Evolutionary conservation across 208 protist species (phyloP).

Genomic region (Angomonas ambiguus): DNA sequence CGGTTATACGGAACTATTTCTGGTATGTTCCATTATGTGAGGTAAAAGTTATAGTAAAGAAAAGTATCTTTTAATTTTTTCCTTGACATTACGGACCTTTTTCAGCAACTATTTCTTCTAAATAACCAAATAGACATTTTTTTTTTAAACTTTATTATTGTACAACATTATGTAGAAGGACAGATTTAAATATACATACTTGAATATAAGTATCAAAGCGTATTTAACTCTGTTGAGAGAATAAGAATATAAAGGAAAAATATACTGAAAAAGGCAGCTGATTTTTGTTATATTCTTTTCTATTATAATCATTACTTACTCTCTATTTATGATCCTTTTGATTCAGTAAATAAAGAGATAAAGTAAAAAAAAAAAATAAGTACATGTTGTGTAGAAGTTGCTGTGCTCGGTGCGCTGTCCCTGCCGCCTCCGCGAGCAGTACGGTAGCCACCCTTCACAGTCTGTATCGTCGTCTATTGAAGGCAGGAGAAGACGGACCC

Average conservation of each 20-base stretch:
- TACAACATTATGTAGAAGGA: constrained; percentile 1
- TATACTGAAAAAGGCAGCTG: too few species aligned
- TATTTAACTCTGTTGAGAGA: too few species aligned
- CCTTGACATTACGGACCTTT: too few species aligned
- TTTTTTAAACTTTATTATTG: constrained; percentile 7
- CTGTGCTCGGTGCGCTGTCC: neutral
- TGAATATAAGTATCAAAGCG: neutral
- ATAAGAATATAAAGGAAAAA: too few species aligned
- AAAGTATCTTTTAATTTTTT: neutral
- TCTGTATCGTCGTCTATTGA: constrained; percentile 69
- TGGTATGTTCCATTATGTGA: neutral
- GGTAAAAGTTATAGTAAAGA: constrained; percentile 10
- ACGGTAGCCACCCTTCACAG: constrained; percentile 26
- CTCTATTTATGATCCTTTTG: too few species aligned
- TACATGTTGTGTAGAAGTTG: neutral
- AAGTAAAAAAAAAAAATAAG: neutral
- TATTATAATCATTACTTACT: too few species aligned
- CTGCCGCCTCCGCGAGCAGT: neutral
- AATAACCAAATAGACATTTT: constrained; percentile 3
- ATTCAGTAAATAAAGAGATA: neutral
- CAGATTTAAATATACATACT: neutral
- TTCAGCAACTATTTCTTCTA: too few species aligned
- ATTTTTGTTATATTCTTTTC: too few species aligned
- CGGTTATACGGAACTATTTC: neutral
- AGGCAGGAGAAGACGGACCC: constrained; percentile 60